Base-by-base conservation (phyloP, 257 asterid species). In the Oldenlandia corymbosa region DNA sequence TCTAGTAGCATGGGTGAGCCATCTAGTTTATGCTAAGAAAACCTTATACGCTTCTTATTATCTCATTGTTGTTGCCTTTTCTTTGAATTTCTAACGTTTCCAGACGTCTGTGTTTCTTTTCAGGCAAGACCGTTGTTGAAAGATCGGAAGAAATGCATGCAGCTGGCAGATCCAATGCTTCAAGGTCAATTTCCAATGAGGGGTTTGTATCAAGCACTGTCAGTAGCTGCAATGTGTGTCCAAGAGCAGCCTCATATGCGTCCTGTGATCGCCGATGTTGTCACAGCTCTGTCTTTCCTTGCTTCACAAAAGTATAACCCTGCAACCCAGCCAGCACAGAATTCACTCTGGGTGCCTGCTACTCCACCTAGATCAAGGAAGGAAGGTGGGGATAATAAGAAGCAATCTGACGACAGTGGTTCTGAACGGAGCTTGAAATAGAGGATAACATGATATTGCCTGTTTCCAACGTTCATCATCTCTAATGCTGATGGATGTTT, bases 91-190 rank as follows among this genome's bases (percentile, higher is more conserved):
- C 3, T 23, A 16, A 11, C 37, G 43, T 37, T 58, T 34, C 20
- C 7, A 47, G 39, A 59, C 12, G 12, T 36, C 46, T 20, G 34
- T 48, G 61, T 17, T 34, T 67, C 28, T 24, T 52, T 54, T 48
- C 78, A 91, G 98, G 96, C 98, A 18, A 80, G 88, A n/a, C 98
- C 98, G 0, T 71, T 88, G 60, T 77, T 86, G 84, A 88, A 81
- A 78, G 96, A 88, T 71, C 76, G 85, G 81, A 85, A 83, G 58
- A 88, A 84, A 65, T 84, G 84, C 79, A 59, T 82, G 1, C 85
- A 75, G 68, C 80, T 88, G 64, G 98, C 91, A 9, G 98, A 91
- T 68, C 96, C 96, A 0, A 78, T 76, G 43, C 90, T 91, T 17
- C 87, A 83, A 80, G 96, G 96, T 8, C 90, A 75, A 65, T 91